Conservation (phyloP, 2,329 filamentous ascomycete genomes). For the Calonectria hawksworthii region DNA sequence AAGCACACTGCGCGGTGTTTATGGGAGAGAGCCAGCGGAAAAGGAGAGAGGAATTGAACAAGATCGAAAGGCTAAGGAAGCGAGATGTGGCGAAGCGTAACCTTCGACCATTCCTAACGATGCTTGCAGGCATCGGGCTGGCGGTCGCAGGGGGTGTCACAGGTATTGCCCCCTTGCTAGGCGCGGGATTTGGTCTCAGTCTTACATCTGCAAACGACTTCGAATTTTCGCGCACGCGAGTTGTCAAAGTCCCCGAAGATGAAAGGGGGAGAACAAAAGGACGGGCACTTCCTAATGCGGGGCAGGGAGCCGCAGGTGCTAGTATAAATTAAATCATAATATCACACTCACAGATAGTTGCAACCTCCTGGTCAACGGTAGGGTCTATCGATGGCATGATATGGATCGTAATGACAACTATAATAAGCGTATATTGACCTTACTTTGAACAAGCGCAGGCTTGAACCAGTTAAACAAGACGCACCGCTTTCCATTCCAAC, state of each 20-base stretch:
- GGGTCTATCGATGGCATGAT: too few relatives aligned
- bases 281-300: background rate
- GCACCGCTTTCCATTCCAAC: too few relatives aligned
- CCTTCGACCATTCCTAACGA: background rate
- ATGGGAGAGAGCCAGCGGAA: background rate
- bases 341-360: too few relatives aligned
- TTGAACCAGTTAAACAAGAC: too few relatives aligned
- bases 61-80: background rate
- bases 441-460: too few relatives aligned
- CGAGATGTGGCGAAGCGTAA: background rate
- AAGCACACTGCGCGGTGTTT: background rate
- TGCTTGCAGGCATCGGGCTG: background rate
- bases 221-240: background rate
- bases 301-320: background rate
- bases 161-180: background rate
- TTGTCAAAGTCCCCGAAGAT: background rate
- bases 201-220: background rate
- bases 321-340: background rate
- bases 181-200: background rate
- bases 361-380: too few relatives aligned
- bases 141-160: background rate
- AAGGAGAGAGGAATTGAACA: background rate
- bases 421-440: too few relatives aligned
- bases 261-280: background rate
- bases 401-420: too few relatives aligned